phyloP scores from a whole-genome alignment of 1,284 basidiomycete genomes.

The Heliocybe sulcata region DNA sequence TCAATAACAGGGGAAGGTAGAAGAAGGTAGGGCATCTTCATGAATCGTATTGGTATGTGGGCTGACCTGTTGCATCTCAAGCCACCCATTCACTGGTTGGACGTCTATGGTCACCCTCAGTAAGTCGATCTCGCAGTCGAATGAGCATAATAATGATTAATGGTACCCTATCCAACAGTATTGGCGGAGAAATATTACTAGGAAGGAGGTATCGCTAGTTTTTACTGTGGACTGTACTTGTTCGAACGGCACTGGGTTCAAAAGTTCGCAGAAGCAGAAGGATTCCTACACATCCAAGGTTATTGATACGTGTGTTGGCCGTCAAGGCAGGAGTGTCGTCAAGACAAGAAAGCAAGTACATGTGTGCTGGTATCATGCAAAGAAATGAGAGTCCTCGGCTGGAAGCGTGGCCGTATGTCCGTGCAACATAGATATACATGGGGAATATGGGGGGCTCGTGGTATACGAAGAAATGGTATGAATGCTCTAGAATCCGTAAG shows the following conservation, averaged over 20 bases:
- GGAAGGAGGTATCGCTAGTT: background rate
- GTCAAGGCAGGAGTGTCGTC: background rate
- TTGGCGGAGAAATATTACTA: conserved; percentile 35
- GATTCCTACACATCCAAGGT: no score
- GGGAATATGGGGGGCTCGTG: background rate
- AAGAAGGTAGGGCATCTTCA: conserved; percentile 51
- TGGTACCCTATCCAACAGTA: conserved; percentile 19
- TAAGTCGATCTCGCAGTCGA: conserved; percentile 28
- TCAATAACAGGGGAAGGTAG: conserved; percentile 75
- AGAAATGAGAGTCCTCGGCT: background rate
- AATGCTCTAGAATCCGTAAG: background rate
- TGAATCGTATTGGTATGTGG: conserved; percentile 3
- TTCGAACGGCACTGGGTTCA: background rate
- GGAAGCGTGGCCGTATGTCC: background rate
- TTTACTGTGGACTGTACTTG: background rate
- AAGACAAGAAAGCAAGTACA: background rate
- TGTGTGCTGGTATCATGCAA: background rate
- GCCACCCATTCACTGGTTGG: conserved; percentile 93
- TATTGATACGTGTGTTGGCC: no score
- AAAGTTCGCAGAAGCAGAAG: no score
- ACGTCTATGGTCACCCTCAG: conserved; percentile 78
- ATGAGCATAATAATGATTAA: conserved; percentile 8
- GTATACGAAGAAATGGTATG: background rate
- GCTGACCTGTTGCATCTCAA: conserved; percentile 21
- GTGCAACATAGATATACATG: background rate